Conservation (phyloP, 805 yeast species). For the Wickerhamiella kurtzmanii region DNA sequence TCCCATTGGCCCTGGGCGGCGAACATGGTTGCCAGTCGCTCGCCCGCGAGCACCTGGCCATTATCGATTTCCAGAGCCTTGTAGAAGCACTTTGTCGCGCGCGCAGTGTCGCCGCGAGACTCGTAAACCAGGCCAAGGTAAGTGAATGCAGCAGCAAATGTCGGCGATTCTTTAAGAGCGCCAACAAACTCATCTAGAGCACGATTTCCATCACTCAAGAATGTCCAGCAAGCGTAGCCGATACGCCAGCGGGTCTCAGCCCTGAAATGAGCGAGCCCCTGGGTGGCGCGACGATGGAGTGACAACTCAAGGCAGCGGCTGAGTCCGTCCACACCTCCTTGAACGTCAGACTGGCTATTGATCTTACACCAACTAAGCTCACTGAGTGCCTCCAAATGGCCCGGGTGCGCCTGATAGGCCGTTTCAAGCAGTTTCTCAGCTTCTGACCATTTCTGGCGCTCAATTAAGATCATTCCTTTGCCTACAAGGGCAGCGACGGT, state of each 20-base stretch:
- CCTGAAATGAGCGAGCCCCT: conserved; percentile 39
- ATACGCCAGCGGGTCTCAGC: conserved; percentile 60
- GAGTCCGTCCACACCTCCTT: conserved; percentile 34
- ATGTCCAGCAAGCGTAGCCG: conserved; percentile 40
- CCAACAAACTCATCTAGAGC: conserved; percentile 37
- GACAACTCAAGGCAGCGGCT: conserved; percentile 23
- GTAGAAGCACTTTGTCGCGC: conserved; percentile 77
- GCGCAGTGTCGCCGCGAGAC: conserved; percentile 39
- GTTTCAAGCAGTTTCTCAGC: conserved; percentile 42
- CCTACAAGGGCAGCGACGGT: conserved; percentile 63
- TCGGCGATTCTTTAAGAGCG: conserved; percentile 50
- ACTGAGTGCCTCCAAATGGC: conserved; percentile 44
- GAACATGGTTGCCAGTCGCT: conserved; percentile 55
- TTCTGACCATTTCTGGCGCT: conserved; percentile 40
- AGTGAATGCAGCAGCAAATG: conserved; percentile 68
- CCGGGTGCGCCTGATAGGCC: conserved; percentile 38
- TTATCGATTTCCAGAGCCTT: conserved; percentile 82
- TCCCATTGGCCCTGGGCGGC: conserved; percentile 67
- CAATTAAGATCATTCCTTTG: conserved; percentile 62
- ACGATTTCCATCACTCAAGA: conserved; percentile 26
- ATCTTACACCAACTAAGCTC: conserved; percentile 74
- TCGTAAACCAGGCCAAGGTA: conserved; percentile 65
- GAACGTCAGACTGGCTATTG: conserved; percentile 33
- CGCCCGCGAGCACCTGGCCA: conserved; percentile 62
- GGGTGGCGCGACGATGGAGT: conserved; percentile 1